Percentiles rank a stretch among this genome's conserved stretches.
These are phyloP conservation scores for Globisporangium yorkense DNA, from an alignment of 352 stramenopile species.

Conservation along the genomic window DNA sequence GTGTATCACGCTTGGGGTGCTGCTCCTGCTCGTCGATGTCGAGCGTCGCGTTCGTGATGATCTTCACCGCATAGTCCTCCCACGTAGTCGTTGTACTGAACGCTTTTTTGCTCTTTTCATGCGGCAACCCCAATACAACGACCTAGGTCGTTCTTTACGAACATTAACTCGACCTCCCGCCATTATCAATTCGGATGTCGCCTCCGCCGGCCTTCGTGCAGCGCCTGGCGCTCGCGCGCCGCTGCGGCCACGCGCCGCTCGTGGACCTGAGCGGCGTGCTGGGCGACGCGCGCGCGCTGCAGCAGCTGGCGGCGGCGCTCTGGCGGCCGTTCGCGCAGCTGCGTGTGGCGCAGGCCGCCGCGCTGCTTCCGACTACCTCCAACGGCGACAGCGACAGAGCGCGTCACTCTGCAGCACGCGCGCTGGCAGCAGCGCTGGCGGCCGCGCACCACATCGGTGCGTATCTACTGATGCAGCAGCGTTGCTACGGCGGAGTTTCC, in stretches of 20 bases:
- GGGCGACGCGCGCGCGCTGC: slow-evolving; percentile 21
- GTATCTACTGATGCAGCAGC: not conserved
- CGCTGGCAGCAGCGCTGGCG: not conserved
- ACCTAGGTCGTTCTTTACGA: no score
- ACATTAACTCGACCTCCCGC: no score
- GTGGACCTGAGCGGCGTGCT: slow-evolving; percentile 35
- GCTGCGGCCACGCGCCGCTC: slow-evolving; percentile 15
- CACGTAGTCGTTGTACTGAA: no score
- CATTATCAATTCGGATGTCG: no score
- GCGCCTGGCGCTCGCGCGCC: slow-evolving; percentile 23
- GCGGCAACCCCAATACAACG: no score
- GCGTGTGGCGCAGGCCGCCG: slow-evolving; percentile 35
- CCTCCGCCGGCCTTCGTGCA: slow-evolving; percentile 23
- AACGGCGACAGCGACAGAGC: not conserved
- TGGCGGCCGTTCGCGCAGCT: slow-evolving; percentile 30
- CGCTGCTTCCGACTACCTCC: slow-evolving; percentile 19
- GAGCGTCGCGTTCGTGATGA: no score
- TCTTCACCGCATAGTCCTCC: no score
- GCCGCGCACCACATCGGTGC: not conserved
- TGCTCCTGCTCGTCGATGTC: no score
- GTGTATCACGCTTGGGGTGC: no score
- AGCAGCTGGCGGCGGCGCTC: slow-evolving; percentile 29
- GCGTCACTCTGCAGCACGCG: not conserved
- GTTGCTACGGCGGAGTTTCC: not conserved
- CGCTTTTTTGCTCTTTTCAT: no score